Evolutionary conservation across 768 basidiomycete species (phyloP), one percentile per base, ranked within the genome.

Genomic region (Dioszegia aurantiaca): DNA sequence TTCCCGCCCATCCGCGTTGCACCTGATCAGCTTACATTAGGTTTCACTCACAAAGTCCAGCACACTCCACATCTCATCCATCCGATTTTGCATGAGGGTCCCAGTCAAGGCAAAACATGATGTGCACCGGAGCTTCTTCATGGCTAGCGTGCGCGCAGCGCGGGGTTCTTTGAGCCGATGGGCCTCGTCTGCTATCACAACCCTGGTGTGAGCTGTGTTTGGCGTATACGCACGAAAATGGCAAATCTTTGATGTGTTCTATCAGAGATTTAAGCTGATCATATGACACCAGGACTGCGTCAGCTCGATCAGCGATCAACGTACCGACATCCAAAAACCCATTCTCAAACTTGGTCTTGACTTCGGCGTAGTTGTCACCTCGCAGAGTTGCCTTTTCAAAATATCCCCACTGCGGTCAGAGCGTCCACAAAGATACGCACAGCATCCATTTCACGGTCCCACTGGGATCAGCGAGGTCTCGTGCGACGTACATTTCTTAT

Each of bases 31-130:
- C 17, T 45, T 36, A 12, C 52, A 36, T 30, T 31, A 24, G 17
- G 51, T 14, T 5, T 47, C 8, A 36, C 28, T 87, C n/a, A 87
- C 87, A 88, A 90, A 97, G 70, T 94, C 85, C 30, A 97, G 78
- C 31, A 99, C 85, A 0, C 89, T 88, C 88, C 90, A 93, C 65
- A 97, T 80, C 73, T 98, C 94, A 41, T 83, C 82, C 70, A 93
- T 92, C 0, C 85, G 83, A 65, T 97, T 99, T 70, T 98, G 94
- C 33, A 87, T 82, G 9, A 85, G 82, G n/a, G 82, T 83, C 16
- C 87, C 91, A 0, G 92, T 95, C 43, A 98, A 79, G 0, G 90
- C 94, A 65, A 94, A 90, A 2, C 93, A 86, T 16, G 79, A 75
- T 27, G 62, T 64, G 69, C 88, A 90, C 0, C 74, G 45, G 67